phyloP scores from a whole-genome alignment of 768 basidiomycete genomes.

The Mycena floridula region DNA sequence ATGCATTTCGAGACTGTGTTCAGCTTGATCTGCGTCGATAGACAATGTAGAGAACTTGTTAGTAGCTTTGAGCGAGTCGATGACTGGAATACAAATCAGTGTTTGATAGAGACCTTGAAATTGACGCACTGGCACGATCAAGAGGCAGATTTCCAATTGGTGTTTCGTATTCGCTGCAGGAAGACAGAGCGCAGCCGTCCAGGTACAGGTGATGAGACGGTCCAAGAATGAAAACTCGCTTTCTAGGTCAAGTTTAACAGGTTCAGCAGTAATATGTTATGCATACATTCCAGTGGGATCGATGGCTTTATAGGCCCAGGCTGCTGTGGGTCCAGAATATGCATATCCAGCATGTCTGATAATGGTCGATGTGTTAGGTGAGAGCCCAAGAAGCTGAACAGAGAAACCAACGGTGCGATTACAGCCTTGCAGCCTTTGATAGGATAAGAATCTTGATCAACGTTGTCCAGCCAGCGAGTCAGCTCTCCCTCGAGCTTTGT shows the following conservation, averaged over 20 bases:
- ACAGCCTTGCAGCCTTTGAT: conserved; percentile 69
- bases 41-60: conserved; percentile 69
- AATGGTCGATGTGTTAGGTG: conserved; percentile 1
- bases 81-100: conserved; percentile 38
- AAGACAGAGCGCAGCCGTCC: conserved; percentile 79
- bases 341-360: conserved; percentile 91
- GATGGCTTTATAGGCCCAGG: conserved; percentile 93
- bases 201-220: conserved; percentile 93
- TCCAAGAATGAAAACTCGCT: conserved; percentile 90
- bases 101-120: not conserved
- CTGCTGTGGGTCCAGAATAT: conserved; percentile 91
- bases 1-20: conserved; percentile 98
- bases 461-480: conserved; percentile 52
- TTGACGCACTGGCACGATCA: conserved; percentile 66
- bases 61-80: conserved; percentile 56
- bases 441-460: conserved; percentile 76
- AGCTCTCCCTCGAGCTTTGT: conserved; percentile 57
- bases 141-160: conserved; percentile 80
- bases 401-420: conserved; percentile 81
- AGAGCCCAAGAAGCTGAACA: conserved; percentile 3
- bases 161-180: conserved; percentile 73
- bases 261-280: not conserved
- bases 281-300: conserved; percentile 77
- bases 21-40: conserved; percentile 73
- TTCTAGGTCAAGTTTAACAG: conserved; percentile 37